These are phyloP conservation scores for Gossypium gossypioides DNA, from an alignment of 441 rosid species.

Conservation along the genomic window DNA sequence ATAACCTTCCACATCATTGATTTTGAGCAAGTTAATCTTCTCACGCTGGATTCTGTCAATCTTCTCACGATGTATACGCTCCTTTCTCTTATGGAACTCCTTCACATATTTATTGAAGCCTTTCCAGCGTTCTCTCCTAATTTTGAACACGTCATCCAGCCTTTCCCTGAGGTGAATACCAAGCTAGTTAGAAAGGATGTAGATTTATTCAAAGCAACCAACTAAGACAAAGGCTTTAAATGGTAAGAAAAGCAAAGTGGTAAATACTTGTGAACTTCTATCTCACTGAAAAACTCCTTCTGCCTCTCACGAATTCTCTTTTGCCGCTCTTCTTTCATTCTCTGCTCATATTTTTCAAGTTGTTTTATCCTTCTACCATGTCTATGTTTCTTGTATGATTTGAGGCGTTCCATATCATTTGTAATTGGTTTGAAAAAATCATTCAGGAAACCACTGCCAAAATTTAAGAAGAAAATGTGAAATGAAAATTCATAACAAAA, in stretches of 20 bases:
- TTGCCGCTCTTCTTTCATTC: conserved; percentile 92
- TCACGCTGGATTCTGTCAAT: conserved; percentile 91
- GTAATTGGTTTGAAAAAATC: conserved; percentile 77
- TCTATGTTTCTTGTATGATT: conserved; percentile 71
- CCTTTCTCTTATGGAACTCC: conserved; percentile 90
- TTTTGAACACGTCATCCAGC: conserved; percentile 71
- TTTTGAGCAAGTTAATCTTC: conserved; percentile 85
- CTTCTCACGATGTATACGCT: conserved; percentile 85
- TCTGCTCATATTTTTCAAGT: conserved; percentile 76
- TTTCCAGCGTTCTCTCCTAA: conserved; percentile 82
- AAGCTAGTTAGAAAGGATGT: conserved; percentile 15
- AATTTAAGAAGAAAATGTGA: conserved; percentile 17
- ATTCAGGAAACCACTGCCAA: conserved; percentile 61
- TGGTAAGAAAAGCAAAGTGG: conserved; percentile 6
- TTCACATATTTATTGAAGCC: conserved; percentile 76
- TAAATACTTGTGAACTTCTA: conserved; percentile 80
- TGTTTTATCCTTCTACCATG: conserved; percentile 91
- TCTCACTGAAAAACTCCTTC: conserved; percentile 89
- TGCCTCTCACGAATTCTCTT: conserved; percentile 95
- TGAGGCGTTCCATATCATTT: conserved; percentile 64
- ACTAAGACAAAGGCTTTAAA: neutral
- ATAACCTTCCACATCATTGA: conserved; percentile 96
- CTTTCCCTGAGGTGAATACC: conserved; percentile 64
- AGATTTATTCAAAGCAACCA: conserved; percentile 10
- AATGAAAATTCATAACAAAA: neutral